Percentiles rank a stretch among this genome's conserved stretches.
Conservation (phyloP, 2,329 filamentous ascomycete genomes). For the Drechslerella dactyloides region DNA sequence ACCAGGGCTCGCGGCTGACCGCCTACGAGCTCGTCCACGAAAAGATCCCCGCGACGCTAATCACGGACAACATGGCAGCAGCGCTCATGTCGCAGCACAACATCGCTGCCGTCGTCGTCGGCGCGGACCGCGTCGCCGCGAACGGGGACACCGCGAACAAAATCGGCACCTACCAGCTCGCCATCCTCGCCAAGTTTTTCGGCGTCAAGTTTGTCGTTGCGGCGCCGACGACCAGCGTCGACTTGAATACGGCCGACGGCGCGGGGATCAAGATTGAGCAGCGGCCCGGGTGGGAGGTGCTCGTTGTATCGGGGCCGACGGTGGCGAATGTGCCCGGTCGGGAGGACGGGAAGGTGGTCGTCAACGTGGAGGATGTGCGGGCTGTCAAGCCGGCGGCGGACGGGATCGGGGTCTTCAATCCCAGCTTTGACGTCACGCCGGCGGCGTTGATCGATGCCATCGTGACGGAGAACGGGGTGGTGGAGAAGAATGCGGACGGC, state of each 20-base stretch:
- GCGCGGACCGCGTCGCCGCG: slow-evolving; percentile 90
- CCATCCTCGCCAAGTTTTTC: slow-evolving; percentile 86
- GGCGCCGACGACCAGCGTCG: slow-evolving; percentile 91
- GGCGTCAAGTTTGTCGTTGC: slow-evolving; percentile 94
- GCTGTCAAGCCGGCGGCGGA: slow-evolving; percentile 59
- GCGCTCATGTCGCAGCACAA: slow-evolving; percentile 75
- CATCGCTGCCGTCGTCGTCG: slow-evolving; percentile 87
- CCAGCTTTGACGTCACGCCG: slow-evolving; percentile 94
- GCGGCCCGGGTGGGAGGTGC: slow-evolving; percentile 76
- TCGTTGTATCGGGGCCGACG: slow-evolving; percentile 52
- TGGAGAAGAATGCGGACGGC: slow-evolving; percentile 45
- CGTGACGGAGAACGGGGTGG: slow-evolving; percentile 73
- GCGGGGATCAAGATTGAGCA: slow-evolving; percentile 88
- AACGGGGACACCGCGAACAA: slow-evolving; percentile 99
- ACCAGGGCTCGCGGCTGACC: slow-evolving; percentile 92
- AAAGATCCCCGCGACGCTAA: slow-evolving; percentile 83
- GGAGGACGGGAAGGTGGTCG: slow-evolving; percentile 69
- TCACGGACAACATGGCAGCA: slow-evolving; percentile 96
- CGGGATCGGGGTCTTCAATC: slow-evolving; percentile 90
- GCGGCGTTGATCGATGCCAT: slow-evolving; percentile 87
- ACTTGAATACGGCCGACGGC: slow-evolving; percentile 78
- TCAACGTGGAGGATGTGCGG: slow-evolving; percentile 57
- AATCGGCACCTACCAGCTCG: slow-evolving; percentile 91
- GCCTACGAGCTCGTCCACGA: slow-evolving; percentile 97
- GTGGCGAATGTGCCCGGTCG: slow-evolving; percentile 54